These are phyloP conservation scores for Colletotrichum tropicale DNA, from an alignment of 2,329 filamentous ascomycete genomes.

Conservation along the genomic window DNA sequence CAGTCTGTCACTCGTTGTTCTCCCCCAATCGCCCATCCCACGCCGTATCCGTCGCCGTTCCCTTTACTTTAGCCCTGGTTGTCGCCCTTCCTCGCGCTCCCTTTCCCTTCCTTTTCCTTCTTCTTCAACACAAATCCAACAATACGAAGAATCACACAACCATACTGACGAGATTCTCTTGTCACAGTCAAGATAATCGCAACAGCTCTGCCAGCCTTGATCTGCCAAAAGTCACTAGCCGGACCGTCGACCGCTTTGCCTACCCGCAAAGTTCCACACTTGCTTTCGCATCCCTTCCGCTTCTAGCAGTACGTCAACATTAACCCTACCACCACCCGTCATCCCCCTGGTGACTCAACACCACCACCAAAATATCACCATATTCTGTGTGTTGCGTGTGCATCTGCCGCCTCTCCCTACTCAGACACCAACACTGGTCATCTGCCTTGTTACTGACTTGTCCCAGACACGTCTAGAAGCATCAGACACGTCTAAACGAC, in stretches of 20 bases:
- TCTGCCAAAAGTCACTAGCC: conserved; percentile 25
- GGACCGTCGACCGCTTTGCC: conserved; percentile 11
- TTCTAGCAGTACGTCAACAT: conserved; percentile 26
- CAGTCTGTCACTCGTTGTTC: conserved; percentile 9
- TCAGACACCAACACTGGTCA: not conserved
- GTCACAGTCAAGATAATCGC: conserved; percentile 67
- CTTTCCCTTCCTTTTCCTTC: conserved; percentile 36
- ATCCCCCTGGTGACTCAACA: conserved; percentile 20
- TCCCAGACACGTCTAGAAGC: conserved; percentile 52
- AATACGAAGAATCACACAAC: conserved; percentile 45
- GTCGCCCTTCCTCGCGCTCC: conserved; percentile 29
- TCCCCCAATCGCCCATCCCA: conserved; percentile 11
- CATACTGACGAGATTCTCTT: conserved; percentile 58
- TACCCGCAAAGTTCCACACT: conserved; percentile 26
- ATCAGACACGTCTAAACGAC: conserved; percentile 33
- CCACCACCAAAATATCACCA: conserved; percentile 1
- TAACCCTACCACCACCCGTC: conserved; percentile 1
- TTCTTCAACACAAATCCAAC: conserved; percentile 54
- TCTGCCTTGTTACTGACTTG: conserved; percentile 8
- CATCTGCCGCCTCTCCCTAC: not conserved
- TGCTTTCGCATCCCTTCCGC: conserved; percentile 24
- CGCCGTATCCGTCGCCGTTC: conserved; percentile 26
- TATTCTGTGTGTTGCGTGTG: not conserved
- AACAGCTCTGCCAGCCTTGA: conserved; percentile 53
- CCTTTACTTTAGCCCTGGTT: conserved; percentile 26